Percentiles rank a stretch among this genome's conserved stretches.
phyloP scores from a whole-genome alignment of 257 asterid genomes.

The Nicotiana noctiflora region DNA sequence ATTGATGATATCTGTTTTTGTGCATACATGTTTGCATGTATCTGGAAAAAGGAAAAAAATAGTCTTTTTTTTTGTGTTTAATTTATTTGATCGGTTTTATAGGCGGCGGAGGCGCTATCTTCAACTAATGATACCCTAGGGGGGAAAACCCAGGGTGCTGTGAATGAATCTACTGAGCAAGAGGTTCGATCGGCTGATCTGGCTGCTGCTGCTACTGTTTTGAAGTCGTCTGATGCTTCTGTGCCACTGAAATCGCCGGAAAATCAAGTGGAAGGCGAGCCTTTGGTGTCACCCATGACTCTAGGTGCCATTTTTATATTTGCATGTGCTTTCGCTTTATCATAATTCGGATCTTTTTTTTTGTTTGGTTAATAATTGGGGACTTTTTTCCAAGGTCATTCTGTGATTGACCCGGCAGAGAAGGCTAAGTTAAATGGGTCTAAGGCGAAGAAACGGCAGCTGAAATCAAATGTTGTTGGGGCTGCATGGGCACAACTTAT shows the following conservation, averaged over 20 bases:
- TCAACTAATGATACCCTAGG: slow-evolving; percentile 47
- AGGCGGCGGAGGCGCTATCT: slow-evolving; percentile 72
- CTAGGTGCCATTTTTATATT: slow-evolving; percentile 16
- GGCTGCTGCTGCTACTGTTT: slow-evolving; percentile 28
- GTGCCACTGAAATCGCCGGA: slow-evolving; percentile 37
- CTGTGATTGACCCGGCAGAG: slow-evolving; percentile 30
- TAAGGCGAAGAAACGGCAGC: slow-evolving; percentile 52
- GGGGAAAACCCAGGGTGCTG: slow-evolving; percentile 24
- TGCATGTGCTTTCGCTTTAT: slow-evolving; percentile 23
- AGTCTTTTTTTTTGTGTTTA: neutral
- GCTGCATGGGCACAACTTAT: slow-evolving; percentile 87
- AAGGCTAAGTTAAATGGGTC: too few species aligned
- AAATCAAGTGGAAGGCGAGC: slow-evolving; percentile 40
- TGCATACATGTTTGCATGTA: slow-evolving; percentile 10
- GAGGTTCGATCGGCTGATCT: slow-evolving; percentile 71
- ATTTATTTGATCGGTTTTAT: slow-evolving; percentile 23
- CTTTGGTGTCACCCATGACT: slow-evolving; percentile 19
- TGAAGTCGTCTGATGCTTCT: slow-evolving; percentile 34
- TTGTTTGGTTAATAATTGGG: slow-evolving; percentile 6
- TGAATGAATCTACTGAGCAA: slow-evolving; percentile 30
- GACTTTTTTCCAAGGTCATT: slow-evolving; percentile 26
- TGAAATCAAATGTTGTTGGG: slow-evolving; percentile 40
- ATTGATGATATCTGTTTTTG: neutral
- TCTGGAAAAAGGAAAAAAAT: neutral
- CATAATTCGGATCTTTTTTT: slow-evolving; percentile 9